phyloP scores from a whole-genome alignment of 305 asterid genomes.

The Solanum hybrid region DNA sequence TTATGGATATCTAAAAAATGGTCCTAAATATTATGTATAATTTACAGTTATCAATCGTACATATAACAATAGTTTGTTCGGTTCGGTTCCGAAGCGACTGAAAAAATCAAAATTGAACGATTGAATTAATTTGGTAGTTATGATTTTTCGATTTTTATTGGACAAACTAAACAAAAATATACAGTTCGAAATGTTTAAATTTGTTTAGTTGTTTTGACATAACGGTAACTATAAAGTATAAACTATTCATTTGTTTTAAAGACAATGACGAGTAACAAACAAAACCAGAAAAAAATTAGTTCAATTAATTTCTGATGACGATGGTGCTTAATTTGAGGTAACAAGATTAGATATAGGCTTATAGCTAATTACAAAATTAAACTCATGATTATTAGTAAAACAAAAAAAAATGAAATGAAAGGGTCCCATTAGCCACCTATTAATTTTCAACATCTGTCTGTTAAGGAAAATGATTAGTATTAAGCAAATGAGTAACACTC shows the following conservation, averaged over 20 bases:
- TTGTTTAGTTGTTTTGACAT: neutral
- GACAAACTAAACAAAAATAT: neutral
- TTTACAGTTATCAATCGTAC: neutral
- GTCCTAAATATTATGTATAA: neutral
- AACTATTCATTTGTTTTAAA: too few relatives aligned
- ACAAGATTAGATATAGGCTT: neutral
- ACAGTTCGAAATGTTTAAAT: neutral
- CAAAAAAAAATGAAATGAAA: neutral
- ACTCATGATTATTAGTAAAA: neutral
- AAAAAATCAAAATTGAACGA: neutral
- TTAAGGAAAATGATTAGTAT: constrained; percentile 1
- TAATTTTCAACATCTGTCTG: neutral
- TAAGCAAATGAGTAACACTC: neutral
- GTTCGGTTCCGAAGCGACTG: neutral
- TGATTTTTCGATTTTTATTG: neutral
- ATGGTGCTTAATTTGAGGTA: constrained; percentile 13
- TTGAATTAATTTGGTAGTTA: neutral
- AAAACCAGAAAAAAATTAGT: neutral
- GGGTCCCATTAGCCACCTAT: constrained; percentile 1
- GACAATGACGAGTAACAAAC: constrained; percentile 1
- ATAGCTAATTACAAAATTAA: neutral
- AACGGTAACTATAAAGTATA: neutral
- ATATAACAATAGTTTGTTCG: neutral
- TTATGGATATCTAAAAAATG: neutral
- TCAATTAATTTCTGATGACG: neutral